Evolutionary conservation across 1,284 basidiomycete genomes (phyloP).

Genomic region (Phellinidium pouzarii): DNA sequence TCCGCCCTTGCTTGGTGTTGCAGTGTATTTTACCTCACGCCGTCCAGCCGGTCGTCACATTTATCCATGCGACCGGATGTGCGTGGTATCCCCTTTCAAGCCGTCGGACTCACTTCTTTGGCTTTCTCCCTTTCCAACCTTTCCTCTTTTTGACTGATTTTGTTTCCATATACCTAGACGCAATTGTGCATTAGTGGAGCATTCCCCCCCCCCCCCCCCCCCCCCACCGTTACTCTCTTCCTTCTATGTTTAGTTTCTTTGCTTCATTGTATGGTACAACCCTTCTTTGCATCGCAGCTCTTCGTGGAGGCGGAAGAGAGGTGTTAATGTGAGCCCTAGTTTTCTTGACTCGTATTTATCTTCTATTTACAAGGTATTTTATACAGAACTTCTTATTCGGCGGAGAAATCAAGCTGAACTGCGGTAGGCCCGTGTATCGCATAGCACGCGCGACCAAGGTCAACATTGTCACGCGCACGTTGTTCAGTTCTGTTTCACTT

Average conservation of each 20-base stretch:
- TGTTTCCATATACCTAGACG: slow-evolving; percentile 18
- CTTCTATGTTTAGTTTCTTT: slow-evolving; percentile 1
- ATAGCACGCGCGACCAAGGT: no score
- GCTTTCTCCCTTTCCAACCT: slow-evolving; percentile 4
- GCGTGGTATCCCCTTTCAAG: not conserved
- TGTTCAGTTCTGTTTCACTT: not conserved
- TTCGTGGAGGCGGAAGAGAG: slow-evolving; percentile 6
- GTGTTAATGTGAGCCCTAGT: slow-evolving; percentile 10
- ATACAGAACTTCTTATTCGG: not conserved
- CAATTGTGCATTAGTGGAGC: slow-evolving; percentile 19
- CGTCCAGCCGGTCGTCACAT: not conserved
- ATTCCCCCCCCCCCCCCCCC: not conserved
- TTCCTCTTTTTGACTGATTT: not conserved
- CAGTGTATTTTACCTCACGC: slow-evolving; percentile 6
- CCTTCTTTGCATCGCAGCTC: not conserved
- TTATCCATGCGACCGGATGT: not conserved
- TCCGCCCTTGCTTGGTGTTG: not conserved
- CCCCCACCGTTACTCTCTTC: no score
- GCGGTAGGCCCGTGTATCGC: no score
- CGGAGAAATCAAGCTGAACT: no score
- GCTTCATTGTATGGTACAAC: slow-evolving; percentile 3
- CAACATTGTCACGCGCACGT: no score
- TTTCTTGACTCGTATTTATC: not conserved
- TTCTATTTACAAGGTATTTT: not conserved
- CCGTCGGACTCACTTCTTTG: not conserved